Conservation (phyloP, 225 moss, liverwort and hornwort genomes). For the Physcomitrium patens region DNA sequence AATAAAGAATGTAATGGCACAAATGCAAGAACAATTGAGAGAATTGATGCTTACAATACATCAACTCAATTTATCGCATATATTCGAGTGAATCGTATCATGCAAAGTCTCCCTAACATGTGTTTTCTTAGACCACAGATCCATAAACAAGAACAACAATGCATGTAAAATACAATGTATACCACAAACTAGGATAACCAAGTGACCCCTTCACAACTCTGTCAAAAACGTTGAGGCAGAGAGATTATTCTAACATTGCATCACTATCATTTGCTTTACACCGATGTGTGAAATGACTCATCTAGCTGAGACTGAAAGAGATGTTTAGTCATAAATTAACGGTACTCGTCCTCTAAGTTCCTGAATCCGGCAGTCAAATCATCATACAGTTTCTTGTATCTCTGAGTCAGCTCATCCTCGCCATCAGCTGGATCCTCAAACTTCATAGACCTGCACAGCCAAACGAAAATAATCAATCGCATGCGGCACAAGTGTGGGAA, state of each 20-base stretch:
- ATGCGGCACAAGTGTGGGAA: no score
- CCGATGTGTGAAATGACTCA: background rate
- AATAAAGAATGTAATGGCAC: no score
- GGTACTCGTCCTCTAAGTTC: conserved; percentile 71
- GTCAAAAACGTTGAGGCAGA: conserved; percentile 1
- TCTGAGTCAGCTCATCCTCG: conserved; percentile 47
- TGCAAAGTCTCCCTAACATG: no score
- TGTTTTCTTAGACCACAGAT: no score
- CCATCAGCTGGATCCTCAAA: conserved; percentile 78
- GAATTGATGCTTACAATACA: no score
- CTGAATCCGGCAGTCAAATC: conserved; percentile 66
- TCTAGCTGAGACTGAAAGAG: background rate
- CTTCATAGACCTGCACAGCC: conserved; percentile 54
- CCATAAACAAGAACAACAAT: no score
- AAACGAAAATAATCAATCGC: background rate
- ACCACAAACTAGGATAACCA: background rate
- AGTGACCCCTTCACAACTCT: background rate
- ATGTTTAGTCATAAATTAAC: conserved; percentile 29
- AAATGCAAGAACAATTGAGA: no score
- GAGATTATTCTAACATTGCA: conserved; percentile 12
- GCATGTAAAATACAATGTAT: background rate
- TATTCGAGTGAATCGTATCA: no score
- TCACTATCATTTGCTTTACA: background rate
- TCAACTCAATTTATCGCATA: no score
- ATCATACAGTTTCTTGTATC: conserved; percentile 61